phyloP scores from a whole-genome alignment of 2,329 filamentous ascomycete species.

The Colletotrichum tofieldiae region DNA sequence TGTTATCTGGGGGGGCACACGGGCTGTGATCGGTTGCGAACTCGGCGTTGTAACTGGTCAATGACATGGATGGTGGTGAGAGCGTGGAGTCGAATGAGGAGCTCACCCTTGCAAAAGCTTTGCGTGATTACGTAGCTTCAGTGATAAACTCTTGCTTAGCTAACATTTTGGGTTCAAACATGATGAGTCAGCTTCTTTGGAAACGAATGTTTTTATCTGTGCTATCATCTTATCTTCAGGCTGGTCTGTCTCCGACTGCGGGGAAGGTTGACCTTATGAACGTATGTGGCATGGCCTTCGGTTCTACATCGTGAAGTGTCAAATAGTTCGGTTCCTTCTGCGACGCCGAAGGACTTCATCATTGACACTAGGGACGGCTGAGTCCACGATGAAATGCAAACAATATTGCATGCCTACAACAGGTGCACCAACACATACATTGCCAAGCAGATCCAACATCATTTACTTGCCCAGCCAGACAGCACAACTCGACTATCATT shows the following conservation, averaged over 20 bases:
- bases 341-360: too few species aligned
- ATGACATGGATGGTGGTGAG: conserved; percentile 41
- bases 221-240: background rate
- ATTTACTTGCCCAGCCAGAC: too few species aligned
- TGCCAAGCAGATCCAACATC: background rate
- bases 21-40: conserved; percentile 30
- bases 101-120: conserved; percentile 34
- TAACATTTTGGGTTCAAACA: background rate
- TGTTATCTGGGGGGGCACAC: conserved; percentile 22
- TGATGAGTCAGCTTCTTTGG: background rate
- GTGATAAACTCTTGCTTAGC: conserved; percentile 27
- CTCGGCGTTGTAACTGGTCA: conserved; percentile 38
- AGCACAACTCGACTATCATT: background rate
- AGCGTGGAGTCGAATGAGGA: conserved; percentile 41
- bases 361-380: too few species aligned
- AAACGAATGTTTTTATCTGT: conserved; percentile 2
- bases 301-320: too few species aligned
- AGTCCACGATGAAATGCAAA: too few species aligned
- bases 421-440: background rate
- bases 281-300: background rate
- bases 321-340: background rate
- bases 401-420: background rate
- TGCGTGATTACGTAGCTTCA: conserved; percentile 37
- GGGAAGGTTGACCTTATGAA: background rate
- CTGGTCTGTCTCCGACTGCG: background rate